Evolutionary conservation across 345 rosid species (phyloP).

Genomic region (Eucalyptus fibrosa): DNA sequence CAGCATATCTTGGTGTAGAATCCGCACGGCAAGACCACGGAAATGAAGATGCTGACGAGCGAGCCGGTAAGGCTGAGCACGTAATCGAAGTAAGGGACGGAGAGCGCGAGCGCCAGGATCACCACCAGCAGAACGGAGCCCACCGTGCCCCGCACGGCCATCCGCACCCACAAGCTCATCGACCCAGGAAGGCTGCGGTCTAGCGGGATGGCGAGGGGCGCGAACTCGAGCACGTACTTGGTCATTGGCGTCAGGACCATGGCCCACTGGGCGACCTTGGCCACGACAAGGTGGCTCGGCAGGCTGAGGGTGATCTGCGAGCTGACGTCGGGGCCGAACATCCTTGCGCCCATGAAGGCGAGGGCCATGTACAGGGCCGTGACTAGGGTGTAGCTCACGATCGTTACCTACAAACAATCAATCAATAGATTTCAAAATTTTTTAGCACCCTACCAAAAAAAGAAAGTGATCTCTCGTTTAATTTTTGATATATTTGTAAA

Average conservation of each 20-base stretch:
- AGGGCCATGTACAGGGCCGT: conserved; percentile 37
- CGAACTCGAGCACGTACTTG: conserved; percentile 60
- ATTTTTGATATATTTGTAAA: not conserved
- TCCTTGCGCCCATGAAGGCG: conserved; percentile 62
- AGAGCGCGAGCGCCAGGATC: conserved; percentile 41
- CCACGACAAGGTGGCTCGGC: conserved; percentile 30
- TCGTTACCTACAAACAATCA: conserved; percentile 26
- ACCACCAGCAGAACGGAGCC: conserved; percentile 42
- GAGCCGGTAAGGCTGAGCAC: conserved; percentile 70
- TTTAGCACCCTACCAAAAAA: not conserved
- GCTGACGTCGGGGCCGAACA: conserved; percentile 46
- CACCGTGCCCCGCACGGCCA: conserved; percentile 23
- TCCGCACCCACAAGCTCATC: conserved; percentile 15
- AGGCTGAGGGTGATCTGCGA: conserved; percentile 68
- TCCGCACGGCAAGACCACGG: conserved; percentile 40
- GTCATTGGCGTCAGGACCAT: conserved; percentile 72
- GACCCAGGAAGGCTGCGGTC: conserved; percentile 36
- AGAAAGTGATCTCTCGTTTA: not conserved
- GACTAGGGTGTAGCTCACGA: conserved; percentile 54
- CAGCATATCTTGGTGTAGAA: conserved; percentile 55
- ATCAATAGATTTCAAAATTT: not conserved
- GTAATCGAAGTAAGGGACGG: conserved; percentile 50
- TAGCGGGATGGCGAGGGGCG: conserved; percentile 63
- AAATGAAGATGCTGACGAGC: conserved; percentile 40
- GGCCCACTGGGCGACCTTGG: conserved; percentile 77